phyloP scores from a whole-genome alignment of 768 basidiomycete genomes.

The Podaxis mareebaensis region DNA sequence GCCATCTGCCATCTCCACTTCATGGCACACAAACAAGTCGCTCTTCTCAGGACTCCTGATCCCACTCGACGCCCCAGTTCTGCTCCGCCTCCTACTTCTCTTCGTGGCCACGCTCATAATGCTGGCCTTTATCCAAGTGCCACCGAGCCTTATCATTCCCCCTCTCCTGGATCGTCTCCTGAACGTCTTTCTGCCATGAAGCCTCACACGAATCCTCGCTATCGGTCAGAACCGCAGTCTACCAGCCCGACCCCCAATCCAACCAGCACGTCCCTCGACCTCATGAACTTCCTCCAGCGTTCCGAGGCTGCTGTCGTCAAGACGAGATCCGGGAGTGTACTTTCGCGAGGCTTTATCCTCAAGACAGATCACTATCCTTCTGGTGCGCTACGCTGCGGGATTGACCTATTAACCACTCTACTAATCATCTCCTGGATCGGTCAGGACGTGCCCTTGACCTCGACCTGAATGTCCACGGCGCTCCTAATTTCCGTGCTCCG shows the following conservation, averaged over 20 bases:
- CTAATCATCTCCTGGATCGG: background rate
- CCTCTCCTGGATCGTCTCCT: background rate
- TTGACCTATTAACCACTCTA: slow-evolving; percentile 3
- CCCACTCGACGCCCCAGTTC: slow-evolving; percentile 1
- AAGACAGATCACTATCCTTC: slow-evolving; percentile 92
- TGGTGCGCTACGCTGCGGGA: slow-evolving; percentile 38
- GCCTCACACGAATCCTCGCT: background rate
- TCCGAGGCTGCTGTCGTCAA: slow-evolving; percentile 79
- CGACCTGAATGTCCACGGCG: slow-evolving; percentile 89
- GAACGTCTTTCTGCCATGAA: slow-evolving; percentile 1
- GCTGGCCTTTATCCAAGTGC: background rate
- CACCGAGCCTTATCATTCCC: background rate
- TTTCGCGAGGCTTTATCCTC: slow-evolving; percentile 87
- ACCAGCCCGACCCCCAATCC: background rate
- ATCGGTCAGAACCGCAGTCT: background rate
- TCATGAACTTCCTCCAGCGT: slow-evolving; percentile 61
- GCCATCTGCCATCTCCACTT: too few species aligned
- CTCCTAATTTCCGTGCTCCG: slow-evolving; percentile 92
- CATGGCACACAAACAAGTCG: slow-evolving; percentile 13
- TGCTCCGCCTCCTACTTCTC: background rate
- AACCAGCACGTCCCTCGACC: slow-evolving; percentile 45
- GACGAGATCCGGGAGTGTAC: slow-evolving; percentile 78
- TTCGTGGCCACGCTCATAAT: background rate
- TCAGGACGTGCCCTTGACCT: slow-evolving; percentile 89
- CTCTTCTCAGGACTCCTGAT: background rate